Base-by-base conservation (phyloP, 495 filamentous ascomycete species). In the Aspergillus cavernicola region DNA sequence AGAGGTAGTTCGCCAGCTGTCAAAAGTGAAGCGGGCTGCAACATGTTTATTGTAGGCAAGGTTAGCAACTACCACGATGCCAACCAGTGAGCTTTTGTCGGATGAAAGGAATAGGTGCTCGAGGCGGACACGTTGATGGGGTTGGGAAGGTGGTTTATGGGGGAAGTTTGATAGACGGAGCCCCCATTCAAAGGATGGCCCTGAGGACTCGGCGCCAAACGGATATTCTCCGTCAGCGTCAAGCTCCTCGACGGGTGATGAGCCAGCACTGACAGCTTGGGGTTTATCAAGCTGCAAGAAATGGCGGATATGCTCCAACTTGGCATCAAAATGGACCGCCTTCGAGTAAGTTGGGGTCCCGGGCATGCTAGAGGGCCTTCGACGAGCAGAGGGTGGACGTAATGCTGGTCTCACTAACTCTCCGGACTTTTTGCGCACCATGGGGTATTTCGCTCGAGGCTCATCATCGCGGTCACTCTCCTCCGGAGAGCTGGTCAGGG, bases 371-470 rank as follows among this genome's bases (percentile, higher is more conserved):
- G 88, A 95, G 1, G 91, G 92, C 36, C 95, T 85, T 53, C 90
- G 80, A 42, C 83, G 79, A 40, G 67, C 56, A 3, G 85, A 87
- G 5, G 88, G 69, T 22, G 86, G 84, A 43, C 92, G 85, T 35
- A 98, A 77, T 1, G 93, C 95, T 5, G 93, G 95, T 57, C 92
- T 85, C 45, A 98, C 93, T 44, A 97, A 80, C 68, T 98, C 93
- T 20, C 93, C 93, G 33, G 93, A 97, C 78, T 98, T 98, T 78
- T 98, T 98, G 50, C 93, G 84, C 46, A 98, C 84, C 85, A 97
- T 90, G 18, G 83, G 83, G 18, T 90, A 90, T 70, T 89, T 92
- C 35, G 68, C 66, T 57, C 70, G 56, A 56, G 75, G 48, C 29
- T 75, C 77, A 13, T 73, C 73, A 59, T 85, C 81, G 22, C 85